Base-by-base conservation (phyloP, 805 yeast genomes). In the Lachancea kluyveri region DNA sequence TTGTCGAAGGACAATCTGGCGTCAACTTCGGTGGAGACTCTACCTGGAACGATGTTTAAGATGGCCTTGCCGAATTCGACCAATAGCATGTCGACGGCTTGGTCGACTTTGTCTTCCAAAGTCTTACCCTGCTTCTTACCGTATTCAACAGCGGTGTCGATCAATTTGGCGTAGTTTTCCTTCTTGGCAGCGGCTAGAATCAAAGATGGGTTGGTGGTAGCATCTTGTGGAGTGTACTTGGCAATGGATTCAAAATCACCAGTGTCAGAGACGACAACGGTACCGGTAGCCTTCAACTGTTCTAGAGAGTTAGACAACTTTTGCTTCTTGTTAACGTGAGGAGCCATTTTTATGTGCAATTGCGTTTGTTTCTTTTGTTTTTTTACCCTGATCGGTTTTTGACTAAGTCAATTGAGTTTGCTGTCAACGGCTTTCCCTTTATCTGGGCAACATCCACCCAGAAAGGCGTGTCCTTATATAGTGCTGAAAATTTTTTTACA, bases 201-300 rank as follows among this genome's bases (percentile, higher is more conserved):
- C 69, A 92, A 73, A 26, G 97, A 87, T 48, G 98, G 98, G 73
- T 92, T 92, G 61, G 98, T 92, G 52, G 98, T 92, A 48, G 98
- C 95, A 66, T 92, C 98, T 72, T 92, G 97, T 48, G 98, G 98
- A 52, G 92, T 85, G 72, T 82, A 92, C 67, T 88, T 86, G 59
- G 96, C 96, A 61, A 92, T 92, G 45, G 92, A 80, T 65, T 86
- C 96, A 62, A 92, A 92, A 65, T 92, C 98, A 70, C 98, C 98
- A 42, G 97, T 87, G 72, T 92, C 98, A 46, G 98, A 85, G 59
- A 92, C 98, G 57, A 92, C 95, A 48, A 75, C 81, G 49, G 98
- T 92, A 52, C 97, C 97, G 37, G 96, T 62, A 45, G 94, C 87
- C 65, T 90, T 92, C 59, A 92, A 79, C 67, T 81, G 88, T 62